Conservation (phyloP, 2,329 filamentous ascomycete genomes). For the Stachybotrys echinatus region DNA sequence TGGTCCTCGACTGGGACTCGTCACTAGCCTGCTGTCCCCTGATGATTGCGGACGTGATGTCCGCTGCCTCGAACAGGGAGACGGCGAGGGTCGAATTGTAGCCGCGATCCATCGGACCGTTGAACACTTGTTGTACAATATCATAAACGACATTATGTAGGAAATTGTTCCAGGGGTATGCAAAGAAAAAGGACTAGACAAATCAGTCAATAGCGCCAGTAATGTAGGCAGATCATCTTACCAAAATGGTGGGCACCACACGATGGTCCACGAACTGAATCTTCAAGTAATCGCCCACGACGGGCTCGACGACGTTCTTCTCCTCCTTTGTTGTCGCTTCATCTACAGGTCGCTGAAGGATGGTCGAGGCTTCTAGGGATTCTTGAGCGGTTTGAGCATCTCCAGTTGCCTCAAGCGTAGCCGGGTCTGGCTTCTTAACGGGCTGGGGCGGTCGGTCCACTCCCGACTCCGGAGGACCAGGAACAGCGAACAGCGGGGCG, state of each 20-base stretch:
- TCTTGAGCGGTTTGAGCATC: constrained; percentile 5
- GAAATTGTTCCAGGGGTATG: constrained; percentile 99
- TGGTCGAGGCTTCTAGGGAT: constrained; percentile 3
- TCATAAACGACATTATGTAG: constrained; percentile 99
- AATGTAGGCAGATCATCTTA: constrained; percentile 38
- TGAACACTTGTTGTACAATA: constrained; percentile 98
- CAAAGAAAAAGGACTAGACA: constrained; percentile 87
- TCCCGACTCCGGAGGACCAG: constrained; percentile 20
- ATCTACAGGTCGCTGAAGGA: constrained; percentile 4
- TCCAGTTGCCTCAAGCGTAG: constrained; percentile 6
- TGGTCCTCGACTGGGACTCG: constrained; percentile 73
- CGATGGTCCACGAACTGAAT: constrained; percentile 93
- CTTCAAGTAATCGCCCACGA: constrained; percentile 92
- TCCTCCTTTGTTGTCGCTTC: constrained; percentile 10
- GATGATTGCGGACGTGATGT: constrained; percentile 87
- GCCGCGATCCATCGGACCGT: constrained; percentile 93
- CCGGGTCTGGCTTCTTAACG: constrained; percentile 10
- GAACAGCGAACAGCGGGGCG: constrained; percentile 49
- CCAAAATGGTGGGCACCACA: constrained; percentile 92
- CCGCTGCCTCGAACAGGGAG: constrained; percentile 85
- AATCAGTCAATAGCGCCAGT: constrained; percentile 8
- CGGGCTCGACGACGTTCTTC: constrained; percentile 44
- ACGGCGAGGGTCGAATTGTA: constrained; percentile 88
- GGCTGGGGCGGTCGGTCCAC: constrained; percentile 16
- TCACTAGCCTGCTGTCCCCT: constrained; percentile 85